These are phyloP conservation scores for Gossypium herbaceum DNA, from an alignment of 345 rosid genomes.

Conservation along the genomic window DNA sequence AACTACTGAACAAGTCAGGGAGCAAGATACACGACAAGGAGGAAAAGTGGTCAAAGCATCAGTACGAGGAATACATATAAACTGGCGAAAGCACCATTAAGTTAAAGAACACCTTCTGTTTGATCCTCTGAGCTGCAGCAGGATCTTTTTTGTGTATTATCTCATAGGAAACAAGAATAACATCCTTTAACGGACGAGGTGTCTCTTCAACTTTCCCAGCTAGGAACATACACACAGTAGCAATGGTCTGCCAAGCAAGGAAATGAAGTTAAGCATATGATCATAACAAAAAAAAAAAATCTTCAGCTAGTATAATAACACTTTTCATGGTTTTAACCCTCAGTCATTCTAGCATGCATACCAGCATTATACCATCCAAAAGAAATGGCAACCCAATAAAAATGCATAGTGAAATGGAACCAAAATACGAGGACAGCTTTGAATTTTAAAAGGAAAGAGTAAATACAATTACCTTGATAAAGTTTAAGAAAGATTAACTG, in stretches of 20 bases:
- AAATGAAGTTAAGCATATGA: background rate
- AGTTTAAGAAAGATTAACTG: background rate
- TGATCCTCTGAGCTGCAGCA: conserved; percentile 72
- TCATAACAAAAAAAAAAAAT: background rate
- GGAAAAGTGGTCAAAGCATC: conserved; percentile 12
- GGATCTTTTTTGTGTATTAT: conserved; percentile 93
- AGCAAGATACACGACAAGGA: background rate
- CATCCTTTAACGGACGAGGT: conserved; percentile 91
- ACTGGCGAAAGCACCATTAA: background rate
- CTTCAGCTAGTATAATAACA: background rate
- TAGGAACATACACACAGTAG: conserved; percentile 96
- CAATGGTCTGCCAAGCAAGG: conserved; percentile 59
- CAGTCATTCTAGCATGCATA: background rate
- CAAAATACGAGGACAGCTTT: background rate
- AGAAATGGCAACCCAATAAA: background rate
- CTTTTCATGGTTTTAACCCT: background rate
- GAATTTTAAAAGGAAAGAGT: background rate
- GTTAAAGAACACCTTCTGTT: conserved; percentile 73
- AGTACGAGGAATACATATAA: background rate
- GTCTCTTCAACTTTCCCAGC: conserved; percentile 99
- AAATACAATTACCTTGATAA: background rate
- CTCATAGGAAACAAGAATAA: conserved; percentile 91
- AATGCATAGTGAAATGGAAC: background rate
- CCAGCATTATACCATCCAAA: background rate
- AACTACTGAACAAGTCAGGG: background rate